Evolutionary conservation across 2,329 filamentous ascomycete genomes (phyloP).

Genomic region (Nothophoma quercina): DNA sequence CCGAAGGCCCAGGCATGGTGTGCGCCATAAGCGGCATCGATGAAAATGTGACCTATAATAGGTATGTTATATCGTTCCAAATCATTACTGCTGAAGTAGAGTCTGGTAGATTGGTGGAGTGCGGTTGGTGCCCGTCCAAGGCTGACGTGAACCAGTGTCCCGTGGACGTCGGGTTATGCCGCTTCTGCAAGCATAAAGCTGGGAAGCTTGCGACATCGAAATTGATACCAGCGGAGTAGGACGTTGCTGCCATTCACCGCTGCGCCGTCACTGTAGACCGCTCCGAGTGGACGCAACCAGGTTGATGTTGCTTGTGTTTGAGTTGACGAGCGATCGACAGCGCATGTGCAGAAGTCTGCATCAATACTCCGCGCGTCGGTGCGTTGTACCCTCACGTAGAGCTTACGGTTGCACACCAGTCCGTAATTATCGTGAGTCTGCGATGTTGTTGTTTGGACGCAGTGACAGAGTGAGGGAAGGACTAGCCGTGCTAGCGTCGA

Average conservation of each 20-base stretch:
- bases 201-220: slow-evolving; percentile 2
- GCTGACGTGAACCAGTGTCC: slow-evolving; percentile 9
- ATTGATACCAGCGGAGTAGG: background rate
- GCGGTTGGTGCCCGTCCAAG: background rate
- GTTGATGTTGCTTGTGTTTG: slow-evolving; percentile 11
- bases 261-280: background rate
- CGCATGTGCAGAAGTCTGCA: slow-evolving; percentile 7
- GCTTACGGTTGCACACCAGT: slow-evolving; percentile 7
- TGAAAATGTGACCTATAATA: background rate
- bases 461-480: background rate
- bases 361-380: background rate
- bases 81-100: background rate
- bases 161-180: slow-evolving; percentile 16
- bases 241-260: background rate
- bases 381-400: background rate
- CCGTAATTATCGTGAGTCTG: background rate
- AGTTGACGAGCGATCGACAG: slow-evolving; percentile 14
- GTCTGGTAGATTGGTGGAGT: background rate
- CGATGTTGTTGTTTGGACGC: slow-evolving; percentile 6
- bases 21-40: background rate
- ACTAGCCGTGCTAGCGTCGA: slow-evolving; percentile 8
- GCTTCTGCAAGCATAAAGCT: slow-evolving; percentile 16
- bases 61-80: slow-evolving; percentile 8
- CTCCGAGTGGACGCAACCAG: background rate
- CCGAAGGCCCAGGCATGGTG: background rate